A percentile compares a stretch with the other conserved stretches of the same genome.
Conservation (phyloP, 352 stramenopile genomes). For the Phytophthora europaea region DNA sequence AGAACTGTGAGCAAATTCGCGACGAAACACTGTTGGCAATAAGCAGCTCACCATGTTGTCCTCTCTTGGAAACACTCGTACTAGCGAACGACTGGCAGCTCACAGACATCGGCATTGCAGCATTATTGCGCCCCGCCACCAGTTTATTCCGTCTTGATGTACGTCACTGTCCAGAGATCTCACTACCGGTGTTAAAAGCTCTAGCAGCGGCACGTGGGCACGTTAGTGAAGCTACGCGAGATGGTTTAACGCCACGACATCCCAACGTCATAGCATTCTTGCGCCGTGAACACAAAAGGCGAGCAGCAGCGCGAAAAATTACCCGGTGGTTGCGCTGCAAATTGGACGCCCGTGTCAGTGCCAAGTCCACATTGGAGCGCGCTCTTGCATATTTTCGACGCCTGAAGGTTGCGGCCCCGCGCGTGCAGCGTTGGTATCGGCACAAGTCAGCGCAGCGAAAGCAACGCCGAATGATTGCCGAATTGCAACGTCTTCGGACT, state of each 20-base stretch:
- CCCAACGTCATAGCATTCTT: constrained; percentile 60
- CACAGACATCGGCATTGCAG: constrained; percentile 57
- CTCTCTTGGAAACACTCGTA: constrained; percentile 57
- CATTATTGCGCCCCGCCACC: constrained; percentile 34
- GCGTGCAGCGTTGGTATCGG: constrained; percentile 69
- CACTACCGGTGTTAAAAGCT: constrained; percentile 44
- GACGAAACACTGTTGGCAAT: constrained; percentile 54
- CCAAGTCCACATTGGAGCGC: constrained; percentile 54
- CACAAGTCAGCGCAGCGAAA: constrained; percentile 32
- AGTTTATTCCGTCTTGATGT: constrained; percentile 58
- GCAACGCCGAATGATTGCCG: constrained; percentile 37
- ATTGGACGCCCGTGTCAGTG: constrained; percentile 41
- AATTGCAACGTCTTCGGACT: constrained; percentile 34
- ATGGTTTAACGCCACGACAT: constrained; percentile 64
- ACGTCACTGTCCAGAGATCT: constrained; percentile 74
- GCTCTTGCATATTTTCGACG: constrained; percentile 54
- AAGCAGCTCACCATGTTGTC: constrained; percentile 35
- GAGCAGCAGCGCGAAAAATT: constrained; percentile 48
- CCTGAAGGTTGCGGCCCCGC: constrained; percentile 49
- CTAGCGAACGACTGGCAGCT: constrained; percentile 82
- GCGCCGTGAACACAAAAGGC: constrained; percentile 35
- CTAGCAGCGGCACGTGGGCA: constrained; percentile 51
- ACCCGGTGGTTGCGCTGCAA: constrained; percentile 53
- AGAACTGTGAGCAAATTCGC: constrained; percentile 80
- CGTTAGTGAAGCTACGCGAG: constrained; percentile 41